Conservation (phyloP, 1,284 basidiomycete species). For the Ustilago loliicola region DNA sequence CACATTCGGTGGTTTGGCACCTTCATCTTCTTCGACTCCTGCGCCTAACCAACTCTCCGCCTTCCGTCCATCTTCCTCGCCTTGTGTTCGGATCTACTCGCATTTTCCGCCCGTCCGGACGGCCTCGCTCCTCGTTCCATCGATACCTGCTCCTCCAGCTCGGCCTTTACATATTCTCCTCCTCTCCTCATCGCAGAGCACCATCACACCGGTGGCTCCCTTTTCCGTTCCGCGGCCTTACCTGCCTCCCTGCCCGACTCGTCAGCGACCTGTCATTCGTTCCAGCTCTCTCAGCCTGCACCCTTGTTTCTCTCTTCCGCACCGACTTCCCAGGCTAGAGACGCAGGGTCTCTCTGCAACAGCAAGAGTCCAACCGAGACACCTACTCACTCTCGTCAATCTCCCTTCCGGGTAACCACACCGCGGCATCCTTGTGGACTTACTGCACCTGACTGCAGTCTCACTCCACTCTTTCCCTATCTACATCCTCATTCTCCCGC, state of each 20-base stretch:
- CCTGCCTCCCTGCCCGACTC: background rate
- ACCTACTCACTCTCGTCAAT: too few relatives aligned
- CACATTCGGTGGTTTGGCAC: background rate
- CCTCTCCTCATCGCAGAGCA: too few relatives aligned
- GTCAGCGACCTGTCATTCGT: background rate
- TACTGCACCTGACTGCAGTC: constrained; percentile 3
- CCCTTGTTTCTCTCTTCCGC: background rate
- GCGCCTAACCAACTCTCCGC: background rate
- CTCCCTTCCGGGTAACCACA: background rate
- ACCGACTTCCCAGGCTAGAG: background rate
- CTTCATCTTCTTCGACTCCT: background rate
- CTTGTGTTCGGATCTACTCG: background rate
- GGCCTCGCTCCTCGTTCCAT: too few relatives aligned
- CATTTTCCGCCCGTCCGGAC: background rate
- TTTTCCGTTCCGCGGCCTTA: too few relatives aligned
- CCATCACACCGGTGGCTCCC: too few relatives aligned
- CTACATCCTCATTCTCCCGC: constrained; percentile 3
- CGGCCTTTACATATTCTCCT: too few relatives aligned
- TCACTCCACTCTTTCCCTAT: background rate
- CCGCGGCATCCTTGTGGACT: background rate
- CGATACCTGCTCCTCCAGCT: too few relatives aligned
- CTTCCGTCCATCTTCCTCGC: background rate
- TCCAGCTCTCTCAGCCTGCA: background rate
- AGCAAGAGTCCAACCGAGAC: too few relatives aligned
- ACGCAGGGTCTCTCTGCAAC: too few relatives aligned